Base-by-base conservation (phyloP, 805 yeast genomes). In the Wickerhamiella brachini region DNA sequence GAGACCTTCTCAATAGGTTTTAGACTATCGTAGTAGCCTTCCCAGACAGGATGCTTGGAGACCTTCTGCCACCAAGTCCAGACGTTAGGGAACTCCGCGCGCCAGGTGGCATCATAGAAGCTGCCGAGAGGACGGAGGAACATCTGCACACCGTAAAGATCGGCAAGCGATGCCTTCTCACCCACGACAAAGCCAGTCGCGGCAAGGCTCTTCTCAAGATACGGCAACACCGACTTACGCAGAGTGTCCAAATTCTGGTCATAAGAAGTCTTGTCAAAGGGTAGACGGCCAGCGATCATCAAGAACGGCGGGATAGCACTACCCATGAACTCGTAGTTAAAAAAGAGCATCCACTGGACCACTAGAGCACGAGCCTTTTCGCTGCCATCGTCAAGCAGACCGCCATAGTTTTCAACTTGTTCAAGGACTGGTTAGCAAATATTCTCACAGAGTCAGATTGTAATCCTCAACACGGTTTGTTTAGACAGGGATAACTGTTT, bases 301-400 rank as follows among this genome's bases (percentile, higher is more conserved):
- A 66, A 65, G 69, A 85, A 78, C 57, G 78, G 77, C 39, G 57
- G 61, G 53, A 76, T 75, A 49, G 74, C 59, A 52, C 68, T 61
- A 46, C 71, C 61, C 57, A 82, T 65, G 53, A 83, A 59, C 61
- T 89, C 95, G 59, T 77, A 62, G 74, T 83, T 85, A 66, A 80
- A 73, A 59, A 85, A 71, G 2, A 95, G 85, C 66, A 81, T 62
- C 94, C 95, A 88, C 70, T 73, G 80, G 59, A 88, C 66, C 62
- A 87, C 72, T 61, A 68, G 68, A 54, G 85, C 86, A 64, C 78
- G 18, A 4, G 47, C 17, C 39, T 29, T 45, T 5, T 26, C 13
- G 39, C 24, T 18, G 17, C 13, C 23, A 7, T 45, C 47, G 37
- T 21, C 47, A n/a, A 45, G 39, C 18, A 45, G 39, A 18, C 46